Base-by-base conservation (phyloP, 768 basidiomycete species). In the Ramaria sp. region DNA sequence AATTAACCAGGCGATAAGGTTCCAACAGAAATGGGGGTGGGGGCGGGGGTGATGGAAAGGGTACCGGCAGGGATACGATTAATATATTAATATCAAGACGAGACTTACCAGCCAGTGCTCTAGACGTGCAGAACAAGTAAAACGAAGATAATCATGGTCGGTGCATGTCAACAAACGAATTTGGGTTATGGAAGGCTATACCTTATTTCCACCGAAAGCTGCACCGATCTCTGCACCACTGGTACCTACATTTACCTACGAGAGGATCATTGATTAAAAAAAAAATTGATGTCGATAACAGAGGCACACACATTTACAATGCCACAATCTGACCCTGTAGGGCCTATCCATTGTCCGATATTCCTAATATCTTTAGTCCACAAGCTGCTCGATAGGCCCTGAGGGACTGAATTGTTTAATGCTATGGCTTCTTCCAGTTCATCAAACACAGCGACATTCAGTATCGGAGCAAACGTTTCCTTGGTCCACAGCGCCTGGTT, bases 141-240 rank as follows among this genome's bases (percentile, higher is more conserved):
- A 18, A 22, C 9, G 28, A 13, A 45, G 37, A 24, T 32, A 20
- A 1, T 6, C 10, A n/a, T 1, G 22, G 34, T 32, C 18, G 6
- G 32, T 34, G 48, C 28, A 37, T 49, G 30, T 49, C 34, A 37
- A 1, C 45, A 22, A 12, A 43, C 6, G 15, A 15, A 48, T 25
- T 36, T 24, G 20, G 12, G 38, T 20, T 28, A 52, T 32, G 41
- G 27, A 62, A 62, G 52, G 27, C 65, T 73, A 62, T 52, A 84
- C 85, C 82, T 93, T 93, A 74, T 94, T 93, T 52, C 89, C 95
- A 56, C 94, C 94, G 66, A 97, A 97, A 0, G 88, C 88, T 43
- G 90, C 91, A 37, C 83, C 82, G 43, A 85, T 85, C 66, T 85
- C 83, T 7, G 83, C 83, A 3, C 83, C 83, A 52, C 76, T 79